Conservation (phyloP, 1,284 basidiomycete species). For the Fomitopsis pinicola region DNA sequence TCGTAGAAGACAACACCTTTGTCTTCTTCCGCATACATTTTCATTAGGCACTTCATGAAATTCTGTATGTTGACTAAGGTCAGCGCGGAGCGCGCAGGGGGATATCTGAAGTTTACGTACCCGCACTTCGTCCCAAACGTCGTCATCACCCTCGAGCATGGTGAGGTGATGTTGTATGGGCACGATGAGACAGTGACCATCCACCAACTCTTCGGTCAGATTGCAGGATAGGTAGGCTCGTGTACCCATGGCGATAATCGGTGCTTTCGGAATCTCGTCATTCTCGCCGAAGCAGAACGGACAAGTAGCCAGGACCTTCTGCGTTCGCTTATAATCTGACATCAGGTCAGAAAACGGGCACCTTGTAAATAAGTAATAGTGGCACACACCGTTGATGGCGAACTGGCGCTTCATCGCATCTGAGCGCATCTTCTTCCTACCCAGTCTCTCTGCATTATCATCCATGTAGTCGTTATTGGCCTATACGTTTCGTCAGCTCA, state of each 20-base stretch:
- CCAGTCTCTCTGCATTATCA: slow-evolving; percentile 91
- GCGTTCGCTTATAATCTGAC: slow-evolving; percentile 90
- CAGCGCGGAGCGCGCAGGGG: background rate
- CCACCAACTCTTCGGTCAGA: slow-evolving; percentile 78
- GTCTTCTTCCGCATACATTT: slow-evolving; percentile 87
- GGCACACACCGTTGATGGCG: slow-evolving; percentile 80
- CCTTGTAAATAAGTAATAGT: background rate
- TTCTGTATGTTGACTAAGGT: slow-evolving; percentile 51
- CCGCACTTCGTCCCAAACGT: slow-evolving; percentile 95
- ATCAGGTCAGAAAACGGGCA: slow-evolving; percentile 1
- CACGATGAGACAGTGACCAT: slow-evolving; percentile 92
- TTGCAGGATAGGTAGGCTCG: slow-evolving; percentile 89
- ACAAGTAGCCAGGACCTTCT: slow-evolving; percentile 85
- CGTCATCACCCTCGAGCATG: slow-evolving; percentile 93
- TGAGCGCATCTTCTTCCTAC: slow-evolving; percentile 89
- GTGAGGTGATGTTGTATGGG: slow-evolving; percentile 93
- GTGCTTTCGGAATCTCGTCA: slow-evolving; percentile 78
- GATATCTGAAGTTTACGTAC: slow-evolving; percentile 42
- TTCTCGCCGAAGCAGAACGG: slow-evolving; percentile 88
- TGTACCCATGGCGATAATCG: slow-evolving; percentile 88
- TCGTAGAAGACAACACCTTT: slow-evolving; percentile 93
- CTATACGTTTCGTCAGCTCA: slow-evolving; percentile 30
- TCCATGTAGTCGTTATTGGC: slow-evolving; percentile 93
- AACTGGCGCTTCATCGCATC: slow-evolving; percentile 97
- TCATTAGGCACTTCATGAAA: slow-evolving; percentile 98